Conservation (phyloP, 345 rosid species). For the Salix dunnii region DNA sequence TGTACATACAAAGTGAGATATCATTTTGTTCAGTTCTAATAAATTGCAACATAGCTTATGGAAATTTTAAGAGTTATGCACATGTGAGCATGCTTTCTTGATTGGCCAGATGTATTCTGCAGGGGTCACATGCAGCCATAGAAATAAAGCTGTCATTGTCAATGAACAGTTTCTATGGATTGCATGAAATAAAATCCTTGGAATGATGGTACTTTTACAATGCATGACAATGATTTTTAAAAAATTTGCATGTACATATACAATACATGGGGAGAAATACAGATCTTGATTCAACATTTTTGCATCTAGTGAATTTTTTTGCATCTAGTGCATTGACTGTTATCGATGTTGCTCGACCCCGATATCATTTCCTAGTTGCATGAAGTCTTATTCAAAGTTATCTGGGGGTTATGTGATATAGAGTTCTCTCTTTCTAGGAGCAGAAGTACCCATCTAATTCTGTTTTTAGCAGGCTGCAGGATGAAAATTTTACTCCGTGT, state of each 20-base stretch:
- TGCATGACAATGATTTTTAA: too few species aligned
- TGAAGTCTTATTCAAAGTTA: background rate
- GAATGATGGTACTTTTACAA: too few species aligned
- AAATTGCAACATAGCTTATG: background rate
- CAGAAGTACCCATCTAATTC: background rate
- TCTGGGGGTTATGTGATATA: background rate
- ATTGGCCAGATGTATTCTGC: too few species aligned
- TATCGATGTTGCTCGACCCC: background rate
- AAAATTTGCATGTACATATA: too few species aligned
- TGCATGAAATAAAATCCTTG: too few species aligned
- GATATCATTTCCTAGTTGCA: background rate
- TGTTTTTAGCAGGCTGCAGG: slow-evolving; percentile 48
- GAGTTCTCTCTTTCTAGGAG: background rate
- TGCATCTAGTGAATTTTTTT: background rate
- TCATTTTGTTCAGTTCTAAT: background rate
- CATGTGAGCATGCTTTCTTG: too few species aligned
- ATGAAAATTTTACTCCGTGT: slow-evolving; percentile 42
- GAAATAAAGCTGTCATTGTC: too few species aligned
- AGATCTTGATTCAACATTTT: background rate
- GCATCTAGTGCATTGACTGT: background rate
- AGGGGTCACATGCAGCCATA: too few species aligned
- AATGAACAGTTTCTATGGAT: too few species aligned
- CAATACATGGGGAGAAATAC: background rate
- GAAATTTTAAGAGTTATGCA: too few species aligned
- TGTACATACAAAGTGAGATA: slow-evolving; percentile 73